phyloP scores from a whole-genome alignment of 2,329 filamentous ascomycete genomes.

The Iodosphaeria phyllophila region DNA sequence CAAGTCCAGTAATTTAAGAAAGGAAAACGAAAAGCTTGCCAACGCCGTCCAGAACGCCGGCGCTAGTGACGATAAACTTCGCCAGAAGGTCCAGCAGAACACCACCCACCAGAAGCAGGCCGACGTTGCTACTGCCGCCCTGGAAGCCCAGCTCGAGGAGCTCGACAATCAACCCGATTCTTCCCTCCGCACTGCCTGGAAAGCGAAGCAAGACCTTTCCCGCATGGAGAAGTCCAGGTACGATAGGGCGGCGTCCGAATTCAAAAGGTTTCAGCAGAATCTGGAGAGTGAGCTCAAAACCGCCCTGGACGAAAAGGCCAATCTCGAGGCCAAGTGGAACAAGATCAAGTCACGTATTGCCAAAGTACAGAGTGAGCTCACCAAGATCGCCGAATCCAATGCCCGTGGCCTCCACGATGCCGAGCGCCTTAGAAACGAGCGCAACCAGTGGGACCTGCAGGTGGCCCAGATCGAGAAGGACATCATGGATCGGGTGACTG shows the following conservation, averaged over 20 bases:
- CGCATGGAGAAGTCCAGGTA: conserved; percentile 38
- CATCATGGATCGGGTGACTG: conserved; percentile 19
- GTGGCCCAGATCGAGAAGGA: conserved; percentile 25
- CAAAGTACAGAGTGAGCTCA: conserved; percentile 56
- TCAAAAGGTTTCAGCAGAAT: conserved; percentile 38
- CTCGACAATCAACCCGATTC: conserved; percentile 44
- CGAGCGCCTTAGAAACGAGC: conserved; percentile 35
- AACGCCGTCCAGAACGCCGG: conserved; percentile 49
- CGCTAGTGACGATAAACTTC: conserved; percentile 57
- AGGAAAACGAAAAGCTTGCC: conserved; percentile 54
- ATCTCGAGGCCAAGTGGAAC: conserved; percentile 49
- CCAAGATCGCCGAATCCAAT: conserved; percentile 52
- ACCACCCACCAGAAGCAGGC: conserved; percentile 53
- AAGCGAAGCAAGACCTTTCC: conserved; percentile 30
- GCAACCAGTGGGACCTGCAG: conserved; percentile 26
- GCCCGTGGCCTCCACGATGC: conserved; percentile 44
- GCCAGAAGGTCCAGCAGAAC: conserved; percentile 58
- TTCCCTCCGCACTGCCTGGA: conserved; percentile 40
- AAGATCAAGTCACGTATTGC: conserved; percentile 52
- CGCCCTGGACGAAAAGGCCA: conserved; percentile 44
- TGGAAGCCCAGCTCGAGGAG: conserved; percentile 41
- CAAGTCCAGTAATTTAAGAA: conserved; percentile 45
- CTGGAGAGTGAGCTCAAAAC: conserved; percentile 43
- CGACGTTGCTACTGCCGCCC: conserved; percentile 32
- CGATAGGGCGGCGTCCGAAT: conserved; percentile 33